Conservation (phyloP, 2,329 filamentous ascomycete genomes). For the Zalaria sp. region DNA sequence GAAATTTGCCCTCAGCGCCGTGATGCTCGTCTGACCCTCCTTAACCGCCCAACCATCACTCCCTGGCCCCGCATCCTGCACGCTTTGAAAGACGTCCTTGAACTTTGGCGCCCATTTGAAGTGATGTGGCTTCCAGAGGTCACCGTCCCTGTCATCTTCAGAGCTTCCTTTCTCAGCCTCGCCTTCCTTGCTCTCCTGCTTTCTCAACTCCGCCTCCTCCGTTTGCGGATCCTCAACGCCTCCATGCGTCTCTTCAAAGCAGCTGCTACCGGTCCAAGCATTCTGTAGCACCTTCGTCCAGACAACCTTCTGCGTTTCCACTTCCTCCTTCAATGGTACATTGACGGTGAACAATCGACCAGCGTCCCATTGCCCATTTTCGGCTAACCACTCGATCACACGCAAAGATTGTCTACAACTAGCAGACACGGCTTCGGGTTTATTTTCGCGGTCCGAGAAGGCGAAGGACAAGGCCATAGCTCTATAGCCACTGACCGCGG, state of each 20-base stretch:
- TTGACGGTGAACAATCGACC: constrained; percentile 76
- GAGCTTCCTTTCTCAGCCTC: constrained; percentile 22
- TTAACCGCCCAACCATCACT: constrained; percentile 91
- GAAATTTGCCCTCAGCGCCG: constrained; percentile 84
- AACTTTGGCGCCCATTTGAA: constrained; percentile 93
- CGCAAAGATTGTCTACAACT: constrained; percentile 61
- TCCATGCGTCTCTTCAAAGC: constrained; percentile 65
- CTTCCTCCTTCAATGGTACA: constrained; percentile 63
- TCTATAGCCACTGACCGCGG: constrained; percentile 28
- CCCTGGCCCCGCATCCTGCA: constrained; percentile 63
- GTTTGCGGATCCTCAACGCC: constrained; percentile 43
- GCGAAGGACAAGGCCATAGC: constrained; percentile 81
- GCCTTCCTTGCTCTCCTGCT: constrained; percentile 39
- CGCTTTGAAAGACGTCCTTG: constrained; percentile 72
- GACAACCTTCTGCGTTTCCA: constrained; percentile 47
- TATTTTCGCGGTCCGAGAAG: constrained; percentile 75
- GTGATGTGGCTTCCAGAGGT: constrained; percentile 60
- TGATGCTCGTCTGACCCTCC: constrained; percentile 78
- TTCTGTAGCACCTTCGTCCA: constrained; percentile 85
- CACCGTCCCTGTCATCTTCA: constrained; percentile 19
- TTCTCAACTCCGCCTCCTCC: constrained; percentile 60
- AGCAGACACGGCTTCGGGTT: constrained; percentile 64
- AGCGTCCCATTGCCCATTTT: constrained; percentile 53
- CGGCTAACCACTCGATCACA: constrained; percentile 64
- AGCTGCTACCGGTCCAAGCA: constrained; percentile 71